phyloP scores from a whole-genome alignment of 2,329 filamentous ascomycete genomes.

The Tolypocladium paradoxum region DNA sequence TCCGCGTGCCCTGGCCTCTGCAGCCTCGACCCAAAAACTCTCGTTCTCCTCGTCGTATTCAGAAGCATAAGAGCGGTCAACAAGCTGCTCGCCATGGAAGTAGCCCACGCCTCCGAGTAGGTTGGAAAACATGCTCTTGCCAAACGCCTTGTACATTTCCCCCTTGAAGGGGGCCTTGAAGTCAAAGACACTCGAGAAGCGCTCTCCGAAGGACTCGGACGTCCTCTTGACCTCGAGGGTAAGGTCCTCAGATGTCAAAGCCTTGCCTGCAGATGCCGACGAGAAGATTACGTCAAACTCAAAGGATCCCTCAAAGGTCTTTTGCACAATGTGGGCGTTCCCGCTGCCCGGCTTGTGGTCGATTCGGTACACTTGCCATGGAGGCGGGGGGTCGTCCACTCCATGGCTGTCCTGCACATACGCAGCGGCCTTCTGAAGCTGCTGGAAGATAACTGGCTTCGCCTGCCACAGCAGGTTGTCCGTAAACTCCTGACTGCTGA shows the following conservation, averaged over 20 bases:
- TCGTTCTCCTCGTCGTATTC: conserved; percentile 95
- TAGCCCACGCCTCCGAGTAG: conserved; percentile 89
- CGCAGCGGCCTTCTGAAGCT: conserved; percentile 40
- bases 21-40: conserved; percentile 89
- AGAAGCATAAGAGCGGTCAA: conserved; percentile 82
- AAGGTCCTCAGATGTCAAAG: conserved; percentile 50
- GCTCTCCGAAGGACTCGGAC: conserved; percentile 59
- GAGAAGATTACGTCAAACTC: conserved; percentile 91
- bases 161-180: conserved; percentile 66
- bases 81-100: conserved; percentile 79
- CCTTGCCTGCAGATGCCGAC: conserved; percentile 55
- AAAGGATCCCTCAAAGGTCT: conserved; percentile 80
- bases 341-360: conserved; percentile 56
- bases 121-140: conserved; percentile 87
- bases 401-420: conserved; percentile 37
- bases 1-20: conserved; percentile 60
- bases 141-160: conserved; percentile 66
- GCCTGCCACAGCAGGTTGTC: conserved; percentile 72
- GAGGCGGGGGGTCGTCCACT: conserved; percentile 62
- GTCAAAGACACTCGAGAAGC: conserved; percentile 56
- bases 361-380: conserved; percentile 77
- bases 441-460: conserved; percentile 51
- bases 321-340: conserved; percentile 83
- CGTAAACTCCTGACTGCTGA: conserved; percentile 58
- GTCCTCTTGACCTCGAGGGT: conserved; percentile 57